A percentile compares a stretch with the other conserved stretches of the same genome.
Conservation (phyloP, 1,284 basidiomycete species). For the Apiotrichum veenhuisii region DNA sequence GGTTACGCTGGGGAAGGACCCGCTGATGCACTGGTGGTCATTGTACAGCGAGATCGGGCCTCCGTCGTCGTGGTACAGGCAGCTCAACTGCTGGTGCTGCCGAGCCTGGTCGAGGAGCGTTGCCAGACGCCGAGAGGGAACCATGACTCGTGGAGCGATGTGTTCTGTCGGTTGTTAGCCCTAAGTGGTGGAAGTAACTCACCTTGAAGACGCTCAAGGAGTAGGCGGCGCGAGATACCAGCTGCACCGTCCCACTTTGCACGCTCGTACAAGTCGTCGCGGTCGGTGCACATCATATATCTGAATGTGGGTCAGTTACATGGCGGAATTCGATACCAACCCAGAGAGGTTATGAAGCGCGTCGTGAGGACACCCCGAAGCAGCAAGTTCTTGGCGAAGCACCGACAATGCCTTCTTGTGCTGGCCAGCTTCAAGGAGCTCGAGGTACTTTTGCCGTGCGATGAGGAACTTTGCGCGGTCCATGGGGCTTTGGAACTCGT, state of each 20-base stretch:
- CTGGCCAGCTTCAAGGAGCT: conserved; percentile 79
- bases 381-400: conserved; percentile 80
- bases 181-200: conserved; percentile 28
- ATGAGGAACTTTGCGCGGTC: conserved; percentile 83
- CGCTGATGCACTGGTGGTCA: conserved; percentile 77
- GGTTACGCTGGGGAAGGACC: conserved; percentile 76
- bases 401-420: conserved; percentile 79
- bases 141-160: conserved; percentile 85
- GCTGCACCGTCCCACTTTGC: conserved; percentile 86
- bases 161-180: conserved; percentile 56
- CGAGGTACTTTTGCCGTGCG: conserved; percentile 92
- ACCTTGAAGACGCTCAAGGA: conserved; percentile 83
- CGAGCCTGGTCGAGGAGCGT: conserved; percentile 83
- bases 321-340: conserved; percentile 49
- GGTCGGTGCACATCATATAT: conserved; percentile 81
- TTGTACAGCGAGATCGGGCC: conserved; percentile 71
- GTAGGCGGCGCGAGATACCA: conserved; percentile 68
- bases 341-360: conserved; percentile 79
- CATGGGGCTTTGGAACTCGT: conserved; percentile 20
- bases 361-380: conserved; percentile 69
- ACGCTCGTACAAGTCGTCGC: conserved; percentile 73
- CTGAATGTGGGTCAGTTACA: conserved; percentile 49
- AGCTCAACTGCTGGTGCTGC: conserved; percentile 69
- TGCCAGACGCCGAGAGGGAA: conserved; percentile 81
- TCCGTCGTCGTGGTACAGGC: conserved; percentile 70